These are phyloP conservation scores for Ajuga chamaepitys DNA, from an alignment of 257 asterid genomes.

Conservation along the genomic window DNA sequence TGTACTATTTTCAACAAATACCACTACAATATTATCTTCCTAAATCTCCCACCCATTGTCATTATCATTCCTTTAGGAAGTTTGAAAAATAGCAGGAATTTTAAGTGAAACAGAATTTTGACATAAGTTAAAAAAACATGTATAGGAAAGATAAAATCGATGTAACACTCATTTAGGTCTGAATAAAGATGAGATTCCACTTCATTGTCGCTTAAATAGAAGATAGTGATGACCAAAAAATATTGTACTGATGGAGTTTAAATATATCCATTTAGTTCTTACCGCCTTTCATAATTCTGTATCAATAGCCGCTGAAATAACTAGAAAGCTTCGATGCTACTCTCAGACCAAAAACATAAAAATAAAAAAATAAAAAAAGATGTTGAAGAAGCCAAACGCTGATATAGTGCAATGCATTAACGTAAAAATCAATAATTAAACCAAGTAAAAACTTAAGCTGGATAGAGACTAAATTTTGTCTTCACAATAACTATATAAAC, in stretches of 20 bases:
- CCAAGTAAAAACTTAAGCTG: background rate
- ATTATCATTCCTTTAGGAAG: background rate
- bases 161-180: background rate
- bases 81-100: background rate
- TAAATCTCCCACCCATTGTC: background rate
- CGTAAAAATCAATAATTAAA: background rate
- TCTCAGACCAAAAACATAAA: background rate
- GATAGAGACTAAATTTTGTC: background rate
- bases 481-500: background rate
- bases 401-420: background rate
- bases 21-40: background rate
- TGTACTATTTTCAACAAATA: background rate
- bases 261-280: background rate
- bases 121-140: background rate
- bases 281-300: background rate
- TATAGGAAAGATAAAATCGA: background rate
- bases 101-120: background rate
- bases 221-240: background rate
- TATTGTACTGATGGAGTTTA: background rate
- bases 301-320: background rate
- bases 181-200: background rate
- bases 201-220: background rate
- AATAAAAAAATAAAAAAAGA: background rate
- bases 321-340: background rate
- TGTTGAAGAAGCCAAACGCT: background rate